Evolutionary conservation across 2,329 filamentous ascomycete species (phyloP).

Genomic region (Cladosporium sp.): DNA sequence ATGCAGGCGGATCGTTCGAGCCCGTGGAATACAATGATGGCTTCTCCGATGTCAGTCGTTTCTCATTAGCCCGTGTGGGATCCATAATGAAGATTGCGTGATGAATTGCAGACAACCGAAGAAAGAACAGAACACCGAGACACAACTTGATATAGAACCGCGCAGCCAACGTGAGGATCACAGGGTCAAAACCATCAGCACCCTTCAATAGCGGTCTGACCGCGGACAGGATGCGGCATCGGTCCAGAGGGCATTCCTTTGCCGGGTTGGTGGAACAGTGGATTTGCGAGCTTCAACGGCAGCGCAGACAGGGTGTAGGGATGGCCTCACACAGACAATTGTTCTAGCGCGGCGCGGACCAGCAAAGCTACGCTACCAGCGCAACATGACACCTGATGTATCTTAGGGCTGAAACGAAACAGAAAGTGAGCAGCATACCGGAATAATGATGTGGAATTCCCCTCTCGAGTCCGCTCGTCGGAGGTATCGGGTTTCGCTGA

Average conservation of each 20-base stretch:
- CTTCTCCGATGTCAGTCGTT: slow-evolving; percentile 14
- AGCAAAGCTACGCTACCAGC: slow-evolving; percentile 7
- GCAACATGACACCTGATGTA: slow-evolving; percentile 4
- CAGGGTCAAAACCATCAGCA: slow-evolving; percentile 2
- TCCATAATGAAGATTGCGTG: neutral
- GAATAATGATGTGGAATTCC: neutral
- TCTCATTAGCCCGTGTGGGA: neutral
- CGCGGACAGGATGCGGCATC: slow-evolving; percentile 12
- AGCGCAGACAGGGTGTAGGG: slow-evolving; percentile 15
- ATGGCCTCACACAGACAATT: slow-evolving; percentile 14
- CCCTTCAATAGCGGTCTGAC: slow-evolving; percentile 19
- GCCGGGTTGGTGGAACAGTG: slow-evolving; percentile 18
- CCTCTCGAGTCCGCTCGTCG: slow-evolving; percentile 1
- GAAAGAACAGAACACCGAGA: slow-evolving; percentile 1
- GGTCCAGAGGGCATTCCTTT: slow-evolving; percentile 8
- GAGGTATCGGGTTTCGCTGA: neutral
- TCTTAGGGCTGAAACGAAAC: slow-evolving; percentile 13
- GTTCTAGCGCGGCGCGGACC: slow-evolving; percentile 15
- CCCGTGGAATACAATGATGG: neutral
- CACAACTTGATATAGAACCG: slow-evolving; percentile 2
- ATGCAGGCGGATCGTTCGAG: neutral
- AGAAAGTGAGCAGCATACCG: slow-evolving; percentile 10
- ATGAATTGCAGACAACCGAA: neutral
- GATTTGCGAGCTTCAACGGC: neutral
- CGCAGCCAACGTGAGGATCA: neutral